Base-by-base conservation (phyloP, 371 early-diverging fungal species). In the Haplosporangium sp. region DNA sequence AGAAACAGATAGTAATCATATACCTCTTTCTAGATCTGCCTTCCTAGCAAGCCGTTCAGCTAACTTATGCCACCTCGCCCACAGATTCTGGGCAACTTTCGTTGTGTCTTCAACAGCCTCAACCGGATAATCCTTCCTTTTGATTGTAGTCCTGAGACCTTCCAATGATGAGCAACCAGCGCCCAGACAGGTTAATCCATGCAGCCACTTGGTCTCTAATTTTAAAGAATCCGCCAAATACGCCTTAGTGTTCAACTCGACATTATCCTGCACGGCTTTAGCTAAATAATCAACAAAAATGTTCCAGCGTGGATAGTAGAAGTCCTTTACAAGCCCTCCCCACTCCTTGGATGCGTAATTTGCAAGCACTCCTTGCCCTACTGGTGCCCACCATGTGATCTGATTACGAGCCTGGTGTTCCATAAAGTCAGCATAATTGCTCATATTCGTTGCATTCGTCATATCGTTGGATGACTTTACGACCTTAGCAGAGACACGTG, bases 341-440 rank as follows among this genome's bases (percentile, higher is more conserved):
- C 81, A 79, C 10, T 74, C 69, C 65, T 79, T 79, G 1, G 71
- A 67, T 0, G 68, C 81, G 61, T 79, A 79, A 42, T 79, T 63
- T 1, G 71, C 61, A 27, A 79, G 63, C 1, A 11, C n/a, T 1
- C 19, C 34, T 39, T 79, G 81, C 1, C 75, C 75, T 0, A n/a
- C 20, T 0, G 81, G 81, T 0, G 61, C 74, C 81, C 81, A 79
- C 81, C 81, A 79, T 2, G 81, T 79, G 42, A 79, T 53, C 35
- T 74, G 74, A 47, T 61, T 71, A 0, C 81, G 71, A 4, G 81
- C 71, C 35, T 52, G 60, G 66, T 60, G 65, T 39, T 79, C 81
- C 44, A 79, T 34, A n/a, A 74, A 79, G 34, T 79, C 81, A 11
- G 56, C 61, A 34, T 79, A 79, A 0, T 2, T 19, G 38, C 42